A percentile compares a stretch with the other conserved stretches of the same genome.
Conservation (phyloP, 305 asterid genomes). For the Rubia peregrina region DNA sequence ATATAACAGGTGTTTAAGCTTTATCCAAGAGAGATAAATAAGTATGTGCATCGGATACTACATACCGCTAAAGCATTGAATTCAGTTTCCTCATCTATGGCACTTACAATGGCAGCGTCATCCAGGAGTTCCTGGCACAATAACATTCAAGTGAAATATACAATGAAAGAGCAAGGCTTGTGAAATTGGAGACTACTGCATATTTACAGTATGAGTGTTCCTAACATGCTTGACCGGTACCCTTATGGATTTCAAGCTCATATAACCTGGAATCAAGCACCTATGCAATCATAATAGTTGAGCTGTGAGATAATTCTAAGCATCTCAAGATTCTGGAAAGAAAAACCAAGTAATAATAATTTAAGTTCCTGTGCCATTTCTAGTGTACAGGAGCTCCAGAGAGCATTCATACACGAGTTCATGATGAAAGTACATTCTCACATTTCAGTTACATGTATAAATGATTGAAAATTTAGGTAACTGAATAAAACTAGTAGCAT, state of each 20-base stretch:
- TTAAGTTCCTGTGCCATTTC: background rate
- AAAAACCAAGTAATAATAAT: background rate
- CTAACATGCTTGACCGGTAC: background rate
- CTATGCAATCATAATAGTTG: constrained; percentile 6
- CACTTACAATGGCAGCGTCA: constrained; percentile 66
- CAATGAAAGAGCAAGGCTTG: background rate
- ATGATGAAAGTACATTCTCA: background rate
- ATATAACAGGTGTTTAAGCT: constrained; percentile 18
- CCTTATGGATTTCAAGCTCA: background rate
- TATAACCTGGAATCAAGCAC: background rate
- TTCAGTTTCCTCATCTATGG: constrained; percentile 98
- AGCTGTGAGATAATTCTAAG: background rate
- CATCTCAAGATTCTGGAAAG: background rate
- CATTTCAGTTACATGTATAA: background rate
- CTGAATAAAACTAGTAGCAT: background rate
- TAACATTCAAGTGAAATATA: background rate
- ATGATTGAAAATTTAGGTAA: background rate
- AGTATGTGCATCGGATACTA: background rate
- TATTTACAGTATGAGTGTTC: background rate
- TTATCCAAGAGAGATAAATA: background rate
- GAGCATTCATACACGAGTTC: background rate
- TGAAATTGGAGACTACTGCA: background rate
- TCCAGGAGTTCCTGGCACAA: constrained; percentile 74
- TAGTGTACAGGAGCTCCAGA: background rate
- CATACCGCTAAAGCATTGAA: constrained; percentile 96